Evolutionary conservation across 805 yeast genomes (phyloP).

Genomic region (Kazachstania bromeliacearum): DNA sequence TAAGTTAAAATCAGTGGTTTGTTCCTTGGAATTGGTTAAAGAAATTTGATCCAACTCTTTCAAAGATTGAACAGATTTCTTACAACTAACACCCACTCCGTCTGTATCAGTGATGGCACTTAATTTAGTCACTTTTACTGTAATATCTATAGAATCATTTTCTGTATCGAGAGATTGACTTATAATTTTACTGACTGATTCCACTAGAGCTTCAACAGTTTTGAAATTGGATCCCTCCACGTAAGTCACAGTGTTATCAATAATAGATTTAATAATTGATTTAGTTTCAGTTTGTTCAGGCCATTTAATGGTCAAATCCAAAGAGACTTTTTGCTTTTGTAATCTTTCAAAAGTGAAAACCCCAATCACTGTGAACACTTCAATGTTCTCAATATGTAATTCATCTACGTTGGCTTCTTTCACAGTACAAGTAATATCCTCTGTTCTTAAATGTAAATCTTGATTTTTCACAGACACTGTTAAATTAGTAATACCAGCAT

Average conservation of each 20-base stretch:
- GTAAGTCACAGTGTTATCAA: slow-evolving; percentile 43
- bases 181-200: slow-evolving; percentile 54
- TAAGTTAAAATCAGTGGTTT: slow-evolving; percentile 26
- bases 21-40: not conserved
- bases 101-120: slow-evolving; percentile 80
- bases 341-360: slow-evolving; percentile 85
- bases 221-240: slow-evolving; percentile 77
- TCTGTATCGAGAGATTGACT: slow-evolving; percentile 31
- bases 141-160: not conserved
- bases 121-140: slow-evolving; percentile 69
- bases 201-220: slow-evolving; percentile 88
- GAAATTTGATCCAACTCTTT: not conserved
- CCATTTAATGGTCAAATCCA: slow-evolving; percentile 46
- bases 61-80: slow-evolving; percentile 38
- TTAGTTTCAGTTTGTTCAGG: slow-evolving; percentile 9
- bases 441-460: slow-evolving; percentile 26
- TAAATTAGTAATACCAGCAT: slow-evolving; percentile 15
- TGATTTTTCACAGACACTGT: slow-evolving; percentile 14
- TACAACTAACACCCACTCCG: slow-evolving; percentile 81
- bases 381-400: slow-evolving; percentile 40
- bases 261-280: slow-evolving; percentile 31
- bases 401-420: slow-evolving; percentile 9
- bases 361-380: slow-evolving; percentile 74
- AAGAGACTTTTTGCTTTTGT: slow-evolving; percentile 62
- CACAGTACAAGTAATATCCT: slow-evolving; percentile 19